Evolutionary conservation across 768 basidiomycete genomes (phyloP), one percentile per base, ranked within the genome.

Genomic region (Tephrocybe sp.): DNA sequence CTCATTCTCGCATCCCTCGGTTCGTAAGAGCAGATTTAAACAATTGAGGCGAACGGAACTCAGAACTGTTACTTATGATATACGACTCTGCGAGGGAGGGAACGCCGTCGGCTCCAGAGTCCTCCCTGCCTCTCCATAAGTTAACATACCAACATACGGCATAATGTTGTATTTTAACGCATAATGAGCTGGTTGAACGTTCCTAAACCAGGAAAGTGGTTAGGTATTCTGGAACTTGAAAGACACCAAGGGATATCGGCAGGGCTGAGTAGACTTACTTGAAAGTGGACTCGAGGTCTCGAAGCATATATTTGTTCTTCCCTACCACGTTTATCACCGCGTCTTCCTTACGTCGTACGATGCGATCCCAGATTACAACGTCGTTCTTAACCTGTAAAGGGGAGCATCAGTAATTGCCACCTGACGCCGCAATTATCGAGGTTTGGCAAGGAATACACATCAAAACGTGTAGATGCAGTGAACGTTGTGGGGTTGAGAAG

Each of bases 301-400:
- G 82, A 72, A 94, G 85, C 55, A 78, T 76, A 67, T 95, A 96
- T 66, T 94, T 94, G 68, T 91, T 91, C 68, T 84, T 83, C 49
- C 76, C 84, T 33, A 68, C 67, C 52, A 87, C 73, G 49, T 80
- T 78, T 45, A 96, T 69, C 39, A 78, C 65, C 0, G 89, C 89
- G 54, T 92, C 84, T 59, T 84, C 80, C 57, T 85, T 85, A 51
- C 86, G 77, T n/a, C 85, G 82, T 38, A 96, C 78, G 63, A 96
- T 95, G 34, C 88, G 83, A 69, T 96, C 93, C 93, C 93, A 96
- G 13, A 95, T 77, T 33, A 95, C 91, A 4, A 94, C 87, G 16
- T 85, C 77, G 64, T 91, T 91, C 52, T 82, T 73, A 3, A 78
- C 75, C 86, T 87, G 60, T n/a, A 45, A 33, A 44, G 38, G 39